These are phyloP conservation scores for Juncus effusus DNA, from an alignment of 176 grass and related monocot species.

Conservation along the genomic window DNA sequence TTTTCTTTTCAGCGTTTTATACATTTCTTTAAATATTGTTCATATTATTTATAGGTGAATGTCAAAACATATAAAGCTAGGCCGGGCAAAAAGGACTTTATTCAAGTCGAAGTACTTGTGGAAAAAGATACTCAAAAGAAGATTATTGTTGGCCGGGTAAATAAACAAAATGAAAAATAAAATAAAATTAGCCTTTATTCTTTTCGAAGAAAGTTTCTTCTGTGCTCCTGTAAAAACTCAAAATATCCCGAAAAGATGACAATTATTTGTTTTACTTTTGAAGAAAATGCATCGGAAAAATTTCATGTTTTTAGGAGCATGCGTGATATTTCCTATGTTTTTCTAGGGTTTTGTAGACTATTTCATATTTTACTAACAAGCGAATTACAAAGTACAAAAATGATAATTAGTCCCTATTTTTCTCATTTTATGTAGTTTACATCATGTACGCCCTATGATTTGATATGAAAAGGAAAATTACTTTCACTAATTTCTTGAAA, in stretches of 20 bases:
- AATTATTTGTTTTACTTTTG: too few species aligned
- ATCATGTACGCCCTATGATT: too few species aligned
- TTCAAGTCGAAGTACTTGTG: slow-evolving; percentile 93
- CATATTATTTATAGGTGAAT: slow-evolving; percentile 48
- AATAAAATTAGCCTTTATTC: not conserved
- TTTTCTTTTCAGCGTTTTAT: not conserved
- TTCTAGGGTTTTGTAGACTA: too few species aligned
- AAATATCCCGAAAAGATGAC: too few species aligned
- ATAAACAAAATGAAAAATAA: not conserved
- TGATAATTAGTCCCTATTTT: too few species aligned
- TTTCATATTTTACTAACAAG: too few species aligned
- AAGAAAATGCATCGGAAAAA: not conserved
- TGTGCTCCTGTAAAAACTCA: too few species aligned
- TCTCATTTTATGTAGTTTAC: too few species aligned
- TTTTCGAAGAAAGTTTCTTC: too few species aligned
- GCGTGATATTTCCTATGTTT: not conserved
- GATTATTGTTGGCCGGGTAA: slow-evolving; percentile 92
- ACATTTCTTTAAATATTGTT: slow-evolving; percentile 5
- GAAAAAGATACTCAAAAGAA: slow-evolving; percentile 89
- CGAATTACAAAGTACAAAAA: too few species aligned
- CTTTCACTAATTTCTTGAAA: not conserved
- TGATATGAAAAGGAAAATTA: not conserved
- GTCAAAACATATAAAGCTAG: slow-evolving; percentile 79
- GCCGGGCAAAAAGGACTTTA: slow-evolving; percentile 81
- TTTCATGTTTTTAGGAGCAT: not conserved